Percentiles rank a stretch among this genome's conserved stretches.
Evolutionary conservation across 129 eudicot species (phyloP).

Genomic region (Pittosporum tobira): DNA sequence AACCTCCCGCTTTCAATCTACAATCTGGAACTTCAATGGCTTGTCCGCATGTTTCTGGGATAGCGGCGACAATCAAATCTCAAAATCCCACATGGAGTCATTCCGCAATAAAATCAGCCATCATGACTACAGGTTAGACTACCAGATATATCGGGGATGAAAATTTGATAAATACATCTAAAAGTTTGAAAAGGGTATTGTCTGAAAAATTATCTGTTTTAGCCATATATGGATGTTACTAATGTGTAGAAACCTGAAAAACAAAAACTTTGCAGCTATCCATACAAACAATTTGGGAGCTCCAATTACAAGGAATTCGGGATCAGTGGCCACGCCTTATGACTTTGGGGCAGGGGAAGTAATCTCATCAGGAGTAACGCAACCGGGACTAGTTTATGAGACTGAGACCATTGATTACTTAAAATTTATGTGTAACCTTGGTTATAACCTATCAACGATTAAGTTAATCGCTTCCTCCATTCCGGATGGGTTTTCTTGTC

Average conservation of each 20-base stretch:
- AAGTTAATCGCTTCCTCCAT: slow-evolving; percentile 33
- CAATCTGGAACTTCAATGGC: slow-evolving; percentile 23
- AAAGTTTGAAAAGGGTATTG: too few relatives aligned
- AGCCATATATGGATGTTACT: too few relatives aligned
- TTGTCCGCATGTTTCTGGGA: slow-evolving; percentile 20
- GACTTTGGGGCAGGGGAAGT: slow-evolving; percentile 76
- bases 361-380: slow-evolving; percentile 30
- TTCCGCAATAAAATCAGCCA: slow-evolving; percentile 65
- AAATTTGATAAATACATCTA: neutral
- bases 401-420: slow-evolving; percentile 35
- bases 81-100: slow-evolving; percentile 56
- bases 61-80: slow-evolving; percentile 16
- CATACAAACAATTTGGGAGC: slow-evolving; percentile 50
- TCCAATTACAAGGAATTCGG: slow-evolving; percentile 42
- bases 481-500: slow-evolving; percentile 49
- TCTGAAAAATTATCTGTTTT: too few relatives aligned
- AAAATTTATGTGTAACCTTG: slow-evolving; percentile 43
- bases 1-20: slow-evolving; percentile 17
- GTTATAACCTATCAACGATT: slow-evolving; percentile 34
- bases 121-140: slow-evolving; percentile 66
- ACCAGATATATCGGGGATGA: neutral
- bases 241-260: neutral
- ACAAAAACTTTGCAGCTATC: slow-evolving; percentile 37
- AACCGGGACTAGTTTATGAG: slow-evolving; percentile 70
- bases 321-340: slow-evolving; percentile 53